Evolutionary conservation across 306 rosid genomes (phyloP), one percentile per base, ranked within the genome.

Genomic region (Malus asiatica): DNA sequence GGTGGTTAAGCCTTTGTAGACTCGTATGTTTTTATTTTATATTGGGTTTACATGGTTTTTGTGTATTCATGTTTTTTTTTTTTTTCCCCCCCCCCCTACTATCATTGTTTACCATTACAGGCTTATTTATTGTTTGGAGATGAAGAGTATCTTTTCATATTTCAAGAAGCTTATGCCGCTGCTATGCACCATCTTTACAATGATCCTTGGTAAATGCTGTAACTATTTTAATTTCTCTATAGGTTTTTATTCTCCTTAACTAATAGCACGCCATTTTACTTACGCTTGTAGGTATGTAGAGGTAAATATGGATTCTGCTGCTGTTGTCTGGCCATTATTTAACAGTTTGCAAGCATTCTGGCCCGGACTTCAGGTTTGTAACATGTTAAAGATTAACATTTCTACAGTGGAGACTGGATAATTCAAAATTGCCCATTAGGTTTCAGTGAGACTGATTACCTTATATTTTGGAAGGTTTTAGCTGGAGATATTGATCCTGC

Each of bases 331-430:
- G 98, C 97, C 98, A 61, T 78, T 94, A 74, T 94, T 91, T 82
- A 94, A 94, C 87, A 94, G 98, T 83, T 86, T 94, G 84, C 98
- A 94, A 87, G 98, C 98, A 48, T 94, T 94, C 86, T 94, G 98
- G 98, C 98, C 98, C 6, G 98, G 98, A 75, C 97, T 94, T 84
- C 98, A 94, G 98, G 98, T 94, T 90, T 80, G 77, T 40, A 60
- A 23, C 63, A 23, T 40, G 35, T 76, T 46, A 42, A 16, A 70
- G 33, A 32, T 77, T 29, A 57, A 48, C 66, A 71, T 80, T 73
- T 73, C 58, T 72, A 57, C 22, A 65, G 59, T 77, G 61, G 52
- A 79, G 45, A 66, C 29, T 79, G 79, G 80, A 59, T 78, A 70
- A 78, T 44, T 62, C 46, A 67, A 29, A 46, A 12, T 42, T 65